These are phyloP conservation scores for Pistacia atlantica DNA, from an alignment of 345 rosid genomes.

Conservation along the genomic window DNA sequence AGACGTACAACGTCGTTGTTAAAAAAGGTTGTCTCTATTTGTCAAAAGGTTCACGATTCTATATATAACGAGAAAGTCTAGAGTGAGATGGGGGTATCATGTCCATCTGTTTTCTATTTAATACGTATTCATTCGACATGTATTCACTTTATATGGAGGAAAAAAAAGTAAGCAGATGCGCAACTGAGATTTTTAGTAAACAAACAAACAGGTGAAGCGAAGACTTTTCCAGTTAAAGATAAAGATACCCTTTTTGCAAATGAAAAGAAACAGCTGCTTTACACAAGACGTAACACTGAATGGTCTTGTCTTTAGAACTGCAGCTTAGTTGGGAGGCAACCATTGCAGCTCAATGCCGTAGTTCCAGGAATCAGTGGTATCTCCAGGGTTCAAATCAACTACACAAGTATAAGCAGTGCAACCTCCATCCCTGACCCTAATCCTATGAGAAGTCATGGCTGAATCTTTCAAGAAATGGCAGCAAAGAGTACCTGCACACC, in stretches of 20 bases:
- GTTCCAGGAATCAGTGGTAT: constrained; percentile 40
- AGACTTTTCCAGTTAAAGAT: no score
- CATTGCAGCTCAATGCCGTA: constrained; percentile 66
- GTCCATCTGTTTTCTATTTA: no score
- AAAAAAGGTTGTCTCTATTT: background rate
- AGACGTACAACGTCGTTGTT: background rate
- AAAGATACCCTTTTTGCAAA: background rate
- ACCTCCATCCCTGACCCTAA: constrained; percentile 57
- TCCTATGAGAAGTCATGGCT: constrained; percentile 50
- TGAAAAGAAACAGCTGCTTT: background rate
- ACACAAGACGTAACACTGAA: background rate
- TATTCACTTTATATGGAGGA: no score
- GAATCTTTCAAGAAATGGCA: constrained; percentile 67
- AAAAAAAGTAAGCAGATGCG: no score
- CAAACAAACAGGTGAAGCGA: no score
- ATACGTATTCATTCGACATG: no score
- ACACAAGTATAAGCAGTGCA: constrained; percentile 58
- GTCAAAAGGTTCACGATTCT: background rate
- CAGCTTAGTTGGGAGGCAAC: constrained; percentile 42
- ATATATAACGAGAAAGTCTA: background rate
- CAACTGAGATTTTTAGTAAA: no score
- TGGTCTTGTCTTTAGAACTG: background rate
- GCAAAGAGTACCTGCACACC: constrained; percentile 54
- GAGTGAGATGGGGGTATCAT: no score
- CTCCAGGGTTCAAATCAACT: constrained; percentile 36